phyloP scores from a whole-genome alignment of 2,329 filamentous ascomycete genomes.

The Neospermospora avenae region DNA sequence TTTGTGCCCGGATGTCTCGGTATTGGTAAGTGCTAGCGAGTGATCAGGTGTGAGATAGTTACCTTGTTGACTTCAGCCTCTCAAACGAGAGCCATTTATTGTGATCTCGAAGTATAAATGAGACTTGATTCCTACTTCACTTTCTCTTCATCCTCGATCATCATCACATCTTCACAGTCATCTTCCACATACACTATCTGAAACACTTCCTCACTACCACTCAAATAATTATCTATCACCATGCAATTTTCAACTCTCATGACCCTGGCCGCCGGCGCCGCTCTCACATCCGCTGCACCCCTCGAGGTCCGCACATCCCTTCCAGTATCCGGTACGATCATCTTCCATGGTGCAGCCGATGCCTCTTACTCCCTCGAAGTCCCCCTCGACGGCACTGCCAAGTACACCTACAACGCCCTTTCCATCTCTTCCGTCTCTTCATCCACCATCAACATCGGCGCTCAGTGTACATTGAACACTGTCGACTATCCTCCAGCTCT shows the following conservation, averaged over 20 bases:
- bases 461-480: constrained; percentile 25
- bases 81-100: not conserved
- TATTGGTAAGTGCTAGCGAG: constrained; percentile 6
- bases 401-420: constrained; percentile 24
- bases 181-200: not conserved
- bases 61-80: not conserved
- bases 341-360: constrained; percentile 29
- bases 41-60: constrained; percentile 1
- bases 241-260: constrained; percentile 9
- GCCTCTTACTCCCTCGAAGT: constrained; percentile 25
- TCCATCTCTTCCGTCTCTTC: constrained; percentile 27
- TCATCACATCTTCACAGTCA: not conserved
- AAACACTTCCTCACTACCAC: not conserved
- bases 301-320: constrained; percentile 1
- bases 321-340: not conserved
- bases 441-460: constrained; percentile 13
- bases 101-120: not conserved
- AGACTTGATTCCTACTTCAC: not conserved
- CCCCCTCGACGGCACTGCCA: constrained; percentile 21
- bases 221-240: no score
- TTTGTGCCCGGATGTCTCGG: not conserved
- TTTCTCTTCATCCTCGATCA: not conserved
- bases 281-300: constrained; percentile 22
- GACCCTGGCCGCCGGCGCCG: constrained; percentile 15
- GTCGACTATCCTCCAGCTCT: constrained; percentile 28